phyloP scores from a whole-genome alignment of 176 grass and related monocot species.

The Chrysopogon serrulatus region DNA sequence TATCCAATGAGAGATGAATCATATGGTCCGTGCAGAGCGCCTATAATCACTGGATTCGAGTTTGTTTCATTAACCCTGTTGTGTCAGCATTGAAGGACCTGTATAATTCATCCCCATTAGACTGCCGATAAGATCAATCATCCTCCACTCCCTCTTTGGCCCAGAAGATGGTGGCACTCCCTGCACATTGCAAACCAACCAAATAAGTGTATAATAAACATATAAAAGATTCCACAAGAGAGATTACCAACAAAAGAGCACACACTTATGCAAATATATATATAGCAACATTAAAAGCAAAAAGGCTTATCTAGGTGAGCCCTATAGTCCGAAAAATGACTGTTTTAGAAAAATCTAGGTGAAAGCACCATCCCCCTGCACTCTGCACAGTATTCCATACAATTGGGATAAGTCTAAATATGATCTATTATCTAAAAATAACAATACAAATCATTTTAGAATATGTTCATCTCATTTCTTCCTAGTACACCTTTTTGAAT shows the following conservation, averaged over 20 bases:
- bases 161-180: conserved; percentile 1
- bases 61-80: conserved; percentile 17
- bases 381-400: too few relatives aligned
- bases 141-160: conserved; percentile 5
- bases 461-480: not conserved
- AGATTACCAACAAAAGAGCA: not conserved
- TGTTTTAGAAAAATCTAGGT: not conserved
- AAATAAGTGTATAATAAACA: not conserved
- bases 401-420: not conserved
- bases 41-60: conserved; percentile 13
- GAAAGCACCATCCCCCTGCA: not conserved
- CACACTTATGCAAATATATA: not conserved
- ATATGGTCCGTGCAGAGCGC: not conserved
- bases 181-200: conserved; percentile 1
- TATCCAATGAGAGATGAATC: conserved; percentile 25
- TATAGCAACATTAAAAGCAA: not conserved
- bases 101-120: conserved; percentile 19
- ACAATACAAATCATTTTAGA: not conserved
- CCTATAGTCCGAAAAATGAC: not conserved
- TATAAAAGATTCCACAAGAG: not conserved
- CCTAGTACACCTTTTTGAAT: not conserved
- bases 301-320: not conserved
- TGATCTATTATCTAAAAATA: not conserved
- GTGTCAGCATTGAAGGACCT: conserved; percentile 31
- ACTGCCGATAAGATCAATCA: conserved; percentile 31